Base-by-base conservation (phyloP, 2,329 filamentous ascomycete species). In the Chrysoporthe deuterocubensis region DNA sequence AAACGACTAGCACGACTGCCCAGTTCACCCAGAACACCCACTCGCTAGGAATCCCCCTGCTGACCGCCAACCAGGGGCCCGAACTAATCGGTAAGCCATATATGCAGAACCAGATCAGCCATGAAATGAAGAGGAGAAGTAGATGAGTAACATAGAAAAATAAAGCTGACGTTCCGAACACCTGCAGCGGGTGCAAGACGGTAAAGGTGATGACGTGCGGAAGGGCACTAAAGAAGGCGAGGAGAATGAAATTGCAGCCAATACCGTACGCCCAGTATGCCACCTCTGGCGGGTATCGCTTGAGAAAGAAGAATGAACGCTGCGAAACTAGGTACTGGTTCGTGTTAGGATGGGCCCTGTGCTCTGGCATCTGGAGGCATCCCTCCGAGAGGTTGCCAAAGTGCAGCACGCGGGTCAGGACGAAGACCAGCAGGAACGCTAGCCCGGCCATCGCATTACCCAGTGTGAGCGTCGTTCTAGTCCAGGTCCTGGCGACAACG, bases 231-330 rank as follows among this genome's bases (percentile, higher is more conserved):
- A 84, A 80, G 1, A 76, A 21, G 1, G 78, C 79, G 0, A 84
- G 76, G 0, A 83, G 73, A 3, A 81, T 69, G 0, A 83, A 72
- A 68, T 79, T 83, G 5, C 70, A 77, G 0, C 78, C 77, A 58
- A 83, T 74, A 13, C 80, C 80, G 46, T 78, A 79, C 3, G 80
- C 74, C 76, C 80, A 81, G 68, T 81, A 83, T 3, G 81, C 81
- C 4, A 83, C 75, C 69, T 84, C 82, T 4, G 82, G 82, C 0
- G 82, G 81, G 60, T 83, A 83, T 72, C 83, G 83, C 70, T 79
- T 73, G 56, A 83, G 71, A 75, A 83, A 84, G 73, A 84, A 81
- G 74, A 84, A 84, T 6, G 81, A 78, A 37, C 74, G 72, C 1
- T 73, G 71, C 0, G 81, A 83, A 4, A 72, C 75, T 18, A 84